Evolutionary conservation across 2,329 filamentous ascomycete species (phyloP), one percentile per base, ranked within the genome.

Genomic region (Xylaria polymorpha): DNA sequence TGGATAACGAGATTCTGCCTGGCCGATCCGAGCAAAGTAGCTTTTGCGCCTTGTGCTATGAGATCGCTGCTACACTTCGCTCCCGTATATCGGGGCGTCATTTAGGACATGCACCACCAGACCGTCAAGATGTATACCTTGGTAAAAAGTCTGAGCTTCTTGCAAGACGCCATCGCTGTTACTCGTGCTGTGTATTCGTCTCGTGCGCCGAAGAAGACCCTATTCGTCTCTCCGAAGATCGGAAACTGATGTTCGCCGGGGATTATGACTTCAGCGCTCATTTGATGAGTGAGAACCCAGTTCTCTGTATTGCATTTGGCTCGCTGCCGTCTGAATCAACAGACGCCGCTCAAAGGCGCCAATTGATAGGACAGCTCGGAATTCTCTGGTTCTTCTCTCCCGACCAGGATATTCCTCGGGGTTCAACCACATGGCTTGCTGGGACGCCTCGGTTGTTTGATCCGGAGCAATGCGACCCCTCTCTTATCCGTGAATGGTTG

Each of bases 181-280:
- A 37, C 8, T 60, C 63, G 1, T 66, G 63, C 18, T 15, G 37
- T 25, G 56, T 56, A 8, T 39, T 66, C 18, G 46, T 66, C n/a
- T 53, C 56, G 15, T 61, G 63, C n/a, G 63, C 39, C 22, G 63
- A 66, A 18, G 63, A 61, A 35, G 48, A 60, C 12, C n/a, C 18
- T 25, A 29, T n/a, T 39, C 4, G 48, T 10, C 25, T 37, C 35
- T 37, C 35, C 7, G 10, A 37, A 37, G 3, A 6, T 37, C 35
- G 35, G 35, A 12, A 8, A 37, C 7, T 6, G 3, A 37, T 37
- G 35, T 37, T 37, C 7, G 35, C 35, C 35, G 7, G 35, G 35
- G 56, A 66, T 29, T 66, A 55, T 41, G 63, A 61, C 14, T 55
- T 66, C 46, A 66, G 63, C n/a, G 63, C 56, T 6, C 63, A 66